Conservation (phyloP, 371 early-diverging fungal genomes). For the Lichtheimia hyalospora region DNA sequence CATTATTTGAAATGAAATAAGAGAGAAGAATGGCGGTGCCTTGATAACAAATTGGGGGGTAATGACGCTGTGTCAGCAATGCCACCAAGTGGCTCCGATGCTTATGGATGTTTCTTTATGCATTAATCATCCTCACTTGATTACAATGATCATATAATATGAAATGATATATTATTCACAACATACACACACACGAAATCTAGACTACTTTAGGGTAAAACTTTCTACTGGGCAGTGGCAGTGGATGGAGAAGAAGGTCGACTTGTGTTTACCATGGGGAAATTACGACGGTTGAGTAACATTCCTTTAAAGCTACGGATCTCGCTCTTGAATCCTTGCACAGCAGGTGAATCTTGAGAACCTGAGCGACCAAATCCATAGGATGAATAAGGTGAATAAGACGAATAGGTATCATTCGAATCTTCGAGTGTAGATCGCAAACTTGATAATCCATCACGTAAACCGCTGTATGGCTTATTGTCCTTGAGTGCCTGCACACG, state of each 20-base stretch:
- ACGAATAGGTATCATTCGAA: slow-evolving; percentile 13
- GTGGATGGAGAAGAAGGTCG: slow-evolving; percentile 8
- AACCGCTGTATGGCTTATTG: slow-evolving; percentile 9
- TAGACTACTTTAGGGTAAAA: neutral
- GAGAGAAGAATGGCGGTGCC: neutral
- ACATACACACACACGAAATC: too few relatives aligned
- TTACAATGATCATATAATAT: too few relatives aligned
- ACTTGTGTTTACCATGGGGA: slow-evolving; percentile 19
- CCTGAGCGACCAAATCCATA: slow-evolving; percentile 1
- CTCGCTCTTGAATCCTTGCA: slow-evolving; percentile 32
- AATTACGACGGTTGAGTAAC: slow-evolving; percentile 30
- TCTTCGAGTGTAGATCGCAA: slow-evolving; percentile 8
- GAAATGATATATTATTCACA: too few relatives aligned
- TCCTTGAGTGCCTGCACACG: slow-evolving; percentile 1
- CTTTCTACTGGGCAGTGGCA: neutral
- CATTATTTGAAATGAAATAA: slow-evolving; percentile 49
- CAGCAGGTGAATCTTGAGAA: slow-evolving; percentile 29
- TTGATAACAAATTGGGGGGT: too few relatives aligned
- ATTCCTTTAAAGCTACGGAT: slow-evolving; percentile 30
- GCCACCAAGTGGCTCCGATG: too few relatives aligned
- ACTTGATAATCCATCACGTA: slow-evolving; percentile 9
- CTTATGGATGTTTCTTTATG: too few relatives aligned
- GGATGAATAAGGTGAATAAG: slow-evolving; percentile 9
- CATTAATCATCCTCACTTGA: too few relatives aligned
- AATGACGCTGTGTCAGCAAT: too few relatives aligned